Base-by-base conservation (phyloP, 192 early-diverging fungal species). In the Coemansia sp. region DNA sequence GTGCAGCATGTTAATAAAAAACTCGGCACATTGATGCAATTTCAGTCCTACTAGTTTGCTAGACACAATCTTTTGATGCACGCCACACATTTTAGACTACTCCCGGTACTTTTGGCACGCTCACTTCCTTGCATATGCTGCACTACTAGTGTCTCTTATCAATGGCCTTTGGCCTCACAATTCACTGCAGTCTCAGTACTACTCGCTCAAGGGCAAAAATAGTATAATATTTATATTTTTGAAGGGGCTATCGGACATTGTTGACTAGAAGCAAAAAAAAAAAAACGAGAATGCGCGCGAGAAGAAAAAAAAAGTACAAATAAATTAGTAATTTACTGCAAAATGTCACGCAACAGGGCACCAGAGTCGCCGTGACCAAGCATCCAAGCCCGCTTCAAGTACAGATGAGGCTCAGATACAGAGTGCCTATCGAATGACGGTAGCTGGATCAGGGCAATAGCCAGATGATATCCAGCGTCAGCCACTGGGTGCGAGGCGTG, bases 401-500 rank as follows among this genome's bases (percentile, higher is more conserved):
- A 85, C 8, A 85, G 36, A 49, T 85, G 78, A 5, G 83, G 78
- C 46, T 85, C 78, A 1, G 83, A 77, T 10, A 80, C 71, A 0
- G 73, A 62, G 47, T 64, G 67, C 27, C 74, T 71, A 31, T 77
- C 78, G 59, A 85, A 80, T 4, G 75, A 78, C 3, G 83, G 83
- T 7, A 85, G 72, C 72, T 85, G 83, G 47, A 85, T 77, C 20
- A 85, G 51, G n/a, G 83, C 75, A 27, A 80, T 46, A 2, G 83
- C 74, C 62, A 85, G 65, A 31, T 85, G 74, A 31, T 60, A 60
- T 5, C 78, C 78, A 2, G 83, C 83, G 61, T 85, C 83, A 16
- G 83, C 74, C n/a, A 85, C 73, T 18, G 83, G 83, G 63, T 85
- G 77, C 16, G 83, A 63, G 11, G 78, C 66, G 33, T 85, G 83